Percentiles rank a stretch among this genome's conserved stretches.
phyloP scores from a whole-genome alignment of 768 basidiomycete species.

The Collybia mongolica region DNA sequence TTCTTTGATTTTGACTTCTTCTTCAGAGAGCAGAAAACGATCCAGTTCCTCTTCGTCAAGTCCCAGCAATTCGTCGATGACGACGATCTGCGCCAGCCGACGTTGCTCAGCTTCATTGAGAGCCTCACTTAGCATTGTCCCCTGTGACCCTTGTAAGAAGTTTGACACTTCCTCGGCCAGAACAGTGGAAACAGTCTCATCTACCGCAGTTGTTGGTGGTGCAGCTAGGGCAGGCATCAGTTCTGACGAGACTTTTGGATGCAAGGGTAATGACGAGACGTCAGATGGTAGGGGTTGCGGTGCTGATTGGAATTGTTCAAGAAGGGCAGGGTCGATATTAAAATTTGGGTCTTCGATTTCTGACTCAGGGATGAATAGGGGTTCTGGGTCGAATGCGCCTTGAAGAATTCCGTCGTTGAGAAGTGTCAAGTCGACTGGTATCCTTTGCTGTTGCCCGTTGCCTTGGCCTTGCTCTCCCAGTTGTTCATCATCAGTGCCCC shows the following conservation, averaged over 20 bases:
- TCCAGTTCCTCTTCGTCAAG: constrained; percentile 93
- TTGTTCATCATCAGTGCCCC: constrained; percentile 30
- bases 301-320: constrained; percentile 16
- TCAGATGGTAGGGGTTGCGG: constrained; percentile 1
- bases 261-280: constrained; percentile 5
- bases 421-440: constrained; percentile 53
- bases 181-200: constrained; percentile 59
- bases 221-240: constrained; percentile 12
- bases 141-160: constrained; percentile 62
- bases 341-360: constrained; percentile 37
- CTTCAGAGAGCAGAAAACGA: constrained; percentile 70
- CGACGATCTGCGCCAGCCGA: constrained; percentile 51
- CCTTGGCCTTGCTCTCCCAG: constrained; percentile 24
- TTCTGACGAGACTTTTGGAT: constrained; percentile 5
- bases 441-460: constrained; percentile 16
- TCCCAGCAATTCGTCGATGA: constrained; percentile 63
- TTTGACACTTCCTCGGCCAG: constrained; percentile 71
- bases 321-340: constrained; percentile 60
- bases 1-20: constrained; percentile 84
- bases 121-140: constrained; percentile 55
- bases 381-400: constrained; percentile 43
- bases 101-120: constrained; percentile 68
- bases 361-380: constrained; percentile 45
- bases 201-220: constrained; percentile 40
- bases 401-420: constrained; percentile 69